Conservation (phyloP, 129 eudicot genomes). For the Heracleum sosnowskyi region DNA sequence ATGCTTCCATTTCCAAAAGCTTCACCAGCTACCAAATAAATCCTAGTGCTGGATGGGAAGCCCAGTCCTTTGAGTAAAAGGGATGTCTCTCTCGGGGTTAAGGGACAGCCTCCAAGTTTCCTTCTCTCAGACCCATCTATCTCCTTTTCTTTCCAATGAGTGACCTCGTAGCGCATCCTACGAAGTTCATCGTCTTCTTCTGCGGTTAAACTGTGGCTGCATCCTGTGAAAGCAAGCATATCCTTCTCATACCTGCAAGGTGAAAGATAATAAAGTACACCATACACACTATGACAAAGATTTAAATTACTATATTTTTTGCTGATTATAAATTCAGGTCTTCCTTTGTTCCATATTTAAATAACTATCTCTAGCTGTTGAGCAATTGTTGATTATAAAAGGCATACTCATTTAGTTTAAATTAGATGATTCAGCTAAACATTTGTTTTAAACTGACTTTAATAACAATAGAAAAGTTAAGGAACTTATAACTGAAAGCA, state of each 20-base stretch:
- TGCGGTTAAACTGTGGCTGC: slow-evolving; percentile 79
- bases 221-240: slow-evolving; percentile 98
- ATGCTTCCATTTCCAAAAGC: slow-evolving; percentile 89
- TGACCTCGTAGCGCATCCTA: slow-evolving; percentile 76
- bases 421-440: neutral
- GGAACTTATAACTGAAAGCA: neutral
- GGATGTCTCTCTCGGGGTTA: slow-evolving; percentile 90
- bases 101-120: slow-evolving; percentile 92
- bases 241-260: slow-evolving; percentile 86
- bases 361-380: neutral
- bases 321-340: neutral
- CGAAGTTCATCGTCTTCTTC: slow-evolving; percentile 92
- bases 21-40: slow-evolving; percentile 93
- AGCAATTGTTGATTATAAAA: neutral
- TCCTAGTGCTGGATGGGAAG: slow-evolving; percentile 57
- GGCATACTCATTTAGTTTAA: neutral
- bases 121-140: slow-evolving; percentile 79
- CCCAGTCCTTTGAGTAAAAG: slow-evolving; percentile 78
- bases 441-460: neutral
- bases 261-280: slow-evolving; percentile 1
- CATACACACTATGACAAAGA: neutral
- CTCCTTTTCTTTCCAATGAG: slow-evolving; percentile 97
- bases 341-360: neutral
- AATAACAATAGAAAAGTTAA: neutral
- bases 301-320: neutral